These are phyloP conservation scores for Physaria fendleri DNA, from an alignment of 345 rosid genomes.

Conservation along the genomic window DNA sequence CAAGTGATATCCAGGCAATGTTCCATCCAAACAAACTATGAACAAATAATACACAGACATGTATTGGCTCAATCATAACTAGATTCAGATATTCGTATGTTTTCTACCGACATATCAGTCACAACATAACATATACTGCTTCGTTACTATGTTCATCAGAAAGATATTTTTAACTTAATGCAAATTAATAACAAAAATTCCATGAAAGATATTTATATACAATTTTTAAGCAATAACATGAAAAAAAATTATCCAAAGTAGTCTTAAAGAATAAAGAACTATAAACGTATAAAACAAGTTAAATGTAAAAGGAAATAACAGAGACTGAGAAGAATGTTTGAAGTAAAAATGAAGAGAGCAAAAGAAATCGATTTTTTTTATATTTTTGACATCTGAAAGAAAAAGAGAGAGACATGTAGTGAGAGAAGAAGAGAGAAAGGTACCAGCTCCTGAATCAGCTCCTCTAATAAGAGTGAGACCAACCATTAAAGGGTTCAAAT, in stretches of 20 bases:
- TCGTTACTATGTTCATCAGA: not conserved
- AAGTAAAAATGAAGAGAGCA: slow-evolving; percentile 18
- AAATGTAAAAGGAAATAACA: slow-evolving; percentile 14
- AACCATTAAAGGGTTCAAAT: slow-evolving; percentile 50
- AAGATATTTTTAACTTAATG: not conserved
- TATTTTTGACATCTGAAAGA: not conserved
- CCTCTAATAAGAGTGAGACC: slow-evolving; percentile 76
- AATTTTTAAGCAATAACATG: not conserved
- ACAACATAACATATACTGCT: not conserved
- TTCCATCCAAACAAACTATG: slow-evolving; percentile 95
- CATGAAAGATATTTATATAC: not conserved
- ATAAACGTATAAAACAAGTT: slow-evolving; percentile 11
- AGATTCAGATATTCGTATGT: not conserved
- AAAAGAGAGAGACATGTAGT: not conserved
- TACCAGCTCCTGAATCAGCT: slow-evolving; percentile 89
- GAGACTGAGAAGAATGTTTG: slow-evolving; percentile 14
- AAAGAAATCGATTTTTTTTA: not conserved
- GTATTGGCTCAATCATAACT: not conserved
- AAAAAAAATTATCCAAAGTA: not conserved
- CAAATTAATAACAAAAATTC: not conserved
- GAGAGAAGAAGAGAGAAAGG: slow-evolving; percentile 16
- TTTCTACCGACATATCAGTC: not conserved
- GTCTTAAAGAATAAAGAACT: not conserved
- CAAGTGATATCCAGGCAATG: slow-evolving; percentile 87
- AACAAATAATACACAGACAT: slow-evolving; percentile 13